Conservation (phyloP, 768 basidiomycete genomes). For the Phylloporus sp. region DNA sequence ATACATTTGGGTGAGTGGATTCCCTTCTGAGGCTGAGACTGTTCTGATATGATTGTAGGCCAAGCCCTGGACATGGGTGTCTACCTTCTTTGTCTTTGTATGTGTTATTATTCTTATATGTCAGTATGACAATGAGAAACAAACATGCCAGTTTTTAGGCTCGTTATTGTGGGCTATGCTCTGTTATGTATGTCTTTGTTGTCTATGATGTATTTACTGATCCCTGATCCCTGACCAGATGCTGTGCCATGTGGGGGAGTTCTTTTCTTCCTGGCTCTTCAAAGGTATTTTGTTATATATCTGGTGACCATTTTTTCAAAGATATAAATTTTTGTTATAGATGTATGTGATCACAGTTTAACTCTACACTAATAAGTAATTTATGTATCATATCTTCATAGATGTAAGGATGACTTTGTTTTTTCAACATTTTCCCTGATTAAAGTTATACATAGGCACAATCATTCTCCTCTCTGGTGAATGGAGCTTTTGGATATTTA, state of each 20-base stretch:
- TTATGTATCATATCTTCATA: not conserved
- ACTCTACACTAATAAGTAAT: not conserved
- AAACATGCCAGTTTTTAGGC: not conserved
- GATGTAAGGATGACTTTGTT: not conserved
- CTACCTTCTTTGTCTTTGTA: constrained; percentile 1
- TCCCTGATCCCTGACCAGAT: not conserved
- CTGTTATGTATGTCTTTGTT: not conserved
- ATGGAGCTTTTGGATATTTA: not conserved
- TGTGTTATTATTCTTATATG: not conserved
- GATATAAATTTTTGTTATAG: not conserved
- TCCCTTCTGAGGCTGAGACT: too few species aligned
- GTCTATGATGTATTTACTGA: not conserved
- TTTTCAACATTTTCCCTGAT: not conserved
- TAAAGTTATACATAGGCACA: not conserved
- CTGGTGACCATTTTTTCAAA: not conserved
- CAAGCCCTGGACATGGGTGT: not conserved
- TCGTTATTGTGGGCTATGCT: not conserved
- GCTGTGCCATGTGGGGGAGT: not conserved
- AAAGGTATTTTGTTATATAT: not conserved
- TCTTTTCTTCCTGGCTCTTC: not conserved
- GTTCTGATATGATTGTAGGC: not conserved
- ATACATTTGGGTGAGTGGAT: not conserved
- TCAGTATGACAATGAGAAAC: not conserved
- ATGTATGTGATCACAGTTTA: not conserved
- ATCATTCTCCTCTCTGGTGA: not conserved